Evolutionary conservation across 768 basidiomycete genomes (phyloP).

Genomic region (Collybia sordida): DNA sequence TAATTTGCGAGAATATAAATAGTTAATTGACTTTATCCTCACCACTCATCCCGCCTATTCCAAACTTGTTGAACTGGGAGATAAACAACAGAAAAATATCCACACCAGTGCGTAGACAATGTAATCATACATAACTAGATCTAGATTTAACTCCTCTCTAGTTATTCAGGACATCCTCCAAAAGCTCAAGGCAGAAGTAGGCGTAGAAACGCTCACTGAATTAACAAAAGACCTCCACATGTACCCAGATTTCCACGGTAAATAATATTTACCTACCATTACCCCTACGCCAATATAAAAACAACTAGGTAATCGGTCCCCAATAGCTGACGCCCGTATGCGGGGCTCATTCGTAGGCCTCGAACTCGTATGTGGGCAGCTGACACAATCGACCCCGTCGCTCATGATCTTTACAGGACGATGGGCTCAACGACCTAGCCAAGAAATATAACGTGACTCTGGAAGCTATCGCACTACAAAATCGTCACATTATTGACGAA

Average conservation of each 20-base stretch:
- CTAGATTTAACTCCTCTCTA: constrained; percentile 17
- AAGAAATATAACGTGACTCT: constrained; percentile 89
- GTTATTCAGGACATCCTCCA: constrained; percentile 78
- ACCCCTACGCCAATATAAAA: neutral
- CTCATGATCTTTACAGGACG: constrained; percentile 45
- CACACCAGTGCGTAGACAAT: constrained; percentile 44
- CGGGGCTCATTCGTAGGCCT: constrained; percentile 89
- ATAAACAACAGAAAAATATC: constrained; percentile 57
- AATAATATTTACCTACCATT: constrained; percentile 2
- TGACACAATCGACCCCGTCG: neutral
- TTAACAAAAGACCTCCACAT: constrained; percentile 89
- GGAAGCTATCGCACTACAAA: constrained; percentile 93
- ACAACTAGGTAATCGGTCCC: constrained; percentile 85
- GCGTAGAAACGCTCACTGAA: constrained; percentile 68
- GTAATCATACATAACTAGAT: neutral
- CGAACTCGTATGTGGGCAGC: constrained; percentile 52
- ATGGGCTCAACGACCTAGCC: constrained; percentile 77
- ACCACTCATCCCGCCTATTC: constrained; percentile 87
- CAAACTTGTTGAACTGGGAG: constrained; percentile 62
- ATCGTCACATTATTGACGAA: constrained; percentile 88
- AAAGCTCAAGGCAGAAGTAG: constrained; percentile 53
- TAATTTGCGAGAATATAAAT: neutral
- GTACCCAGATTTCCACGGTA: constrained; percentile 95
- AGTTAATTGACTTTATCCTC: constrained; percentile 94
- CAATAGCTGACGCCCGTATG: constrained; percentile 95